A percentile compares a stretch with the other conserved stretches of the same genome.
Conservation (phyloP, 2,329 filamentous ascomycete species). For the Fusarium buxicola region DNA sequence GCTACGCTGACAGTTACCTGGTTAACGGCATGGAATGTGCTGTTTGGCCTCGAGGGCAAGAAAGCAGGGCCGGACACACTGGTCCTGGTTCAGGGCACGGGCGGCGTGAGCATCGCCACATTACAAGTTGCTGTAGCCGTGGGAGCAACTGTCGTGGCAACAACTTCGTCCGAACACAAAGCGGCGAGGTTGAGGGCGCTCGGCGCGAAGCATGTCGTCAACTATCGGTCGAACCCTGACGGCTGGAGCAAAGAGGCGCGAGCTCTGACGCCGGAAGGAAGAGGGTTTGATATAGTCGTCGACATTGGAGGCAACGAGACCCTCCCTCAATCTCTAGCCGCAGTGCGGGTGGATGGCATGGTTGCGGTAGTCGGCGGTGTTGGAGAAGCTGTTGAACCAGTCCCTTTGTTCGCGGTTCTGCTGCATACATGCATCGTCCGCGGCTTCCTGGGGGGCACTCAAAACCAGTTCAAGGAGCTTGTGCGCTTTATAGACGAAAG, state of each 20-base stretch:
- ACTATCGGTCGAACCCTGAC: constrained; percentile 67
- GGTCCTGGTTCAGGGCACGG: constrained; percentile 55
- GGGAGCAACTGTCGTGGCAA: constrained; percentile 67
- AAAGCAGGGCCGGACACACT: constrained; percentile 52
- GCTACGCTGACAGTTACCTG: constrained; percentile 62
- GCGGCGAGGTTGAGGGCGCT: constrained; percentile 63
- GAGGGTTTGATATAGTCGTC: constrained; percentile 71
- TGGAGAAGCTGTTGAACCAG: constrained; percentile 33
- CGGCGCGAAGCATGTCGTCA: constrained; percentile 69
- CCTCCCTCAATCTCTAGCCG: constrained; percentile 65
- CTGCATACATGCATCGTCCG: constrained; percentile 46
- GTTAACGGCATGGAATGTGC: constrained; percentile 63
- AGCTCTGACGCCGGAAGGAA: constrained; percentile 57
- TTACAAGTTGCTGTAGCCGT: constrained; percentile 59
- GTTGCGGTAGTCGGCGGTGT: constrained; percentile 50
- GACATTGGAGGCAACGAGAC: constrained; percentile 76
- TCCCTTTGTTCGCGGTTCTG: constrained; percentile 44
- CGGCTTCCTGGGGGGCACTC: constrained; percentile 45
- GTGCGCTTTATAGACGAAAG: constrained; percentile 49
- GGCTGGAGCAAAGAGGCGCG: constrained; percentile 69
- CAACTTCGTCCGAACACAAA: constrained; percentile 68
- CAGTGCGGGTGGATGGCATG: constrained; percentile 54
- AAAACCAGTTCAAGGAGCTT: constrained; percentile 46
- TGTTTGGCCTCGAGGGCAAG: constrained; percentile 59
- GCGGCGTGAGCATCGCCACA: constrained; percentile 53